Conservation (phyloP, 371 early-diverging fungal genomes). For the Circinella umbellata region DNA sequence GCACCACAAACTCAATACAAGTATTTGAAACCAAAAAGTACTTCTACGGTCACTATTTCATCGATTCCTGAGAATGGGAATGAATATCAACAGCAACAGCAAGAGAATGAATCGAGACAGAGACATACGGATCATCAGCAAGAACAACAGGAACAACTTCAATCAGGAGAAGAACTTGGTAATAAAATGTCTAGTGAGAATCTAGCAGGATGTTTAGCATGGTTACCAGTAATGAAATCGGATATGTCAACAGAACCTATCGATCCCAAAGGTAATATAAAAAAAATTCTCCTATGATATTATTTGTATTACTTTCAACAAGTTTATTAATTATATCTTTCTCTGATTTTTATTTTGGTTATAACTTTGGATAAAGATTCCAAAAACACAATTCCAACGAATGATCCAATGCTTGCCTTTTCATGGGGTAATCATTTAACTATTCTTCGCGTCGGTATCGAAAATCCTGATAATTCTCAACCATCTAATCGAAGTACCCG, state of each 20-base stretch:
- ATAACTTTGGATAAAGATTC: constrained; percentile 17
- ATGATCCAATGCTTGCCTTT: constrained; percentile 67
- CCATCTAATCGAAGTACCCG: constrained; percentile 4
- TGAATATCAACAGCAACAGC: background rate
- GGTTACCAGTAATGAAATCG: constrained; percentile 63
- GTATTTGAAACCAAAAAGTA: constrained; percentile 57
- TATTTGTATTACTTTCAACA: too few species aligned
- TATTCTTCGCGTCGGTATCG: constrained; percentile 55
- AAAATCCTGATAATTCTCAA: constrained; percentile 19
- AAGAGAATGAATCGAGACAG: background rate
- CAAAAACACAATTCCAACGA: constrained; percentile 21
- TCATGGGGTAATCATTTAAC: constrained; percentile 68
- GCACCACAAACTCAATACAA: constrained; percentile 74
- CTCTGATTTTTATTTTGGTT: background rate
- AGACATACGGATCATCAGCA: background rate
- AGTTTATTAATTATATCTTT: too few species aligned
- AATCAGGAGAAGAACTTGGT: constrained; percentile 11
- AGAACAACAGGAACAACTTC: constrained; percentile 7
- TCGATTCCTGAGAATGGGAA: constrained; percentile 1
- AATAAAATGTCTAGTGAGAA: constrained; percentile 36
- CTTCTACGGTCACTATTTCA: background rate
- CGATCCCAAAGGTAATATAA: constrained; percentile 17
- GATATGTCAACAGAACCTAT: background rate
- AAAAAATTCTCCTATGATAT: too few species aligned
- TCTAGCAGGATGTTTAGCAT: constrained; percentile 64